Evolutionary conservation across 2,329 filamentous ascomycete species (phyloP), one percentile per base, ranked within the genome.

Genomic region (Aureobasidium sp.): DNA sequence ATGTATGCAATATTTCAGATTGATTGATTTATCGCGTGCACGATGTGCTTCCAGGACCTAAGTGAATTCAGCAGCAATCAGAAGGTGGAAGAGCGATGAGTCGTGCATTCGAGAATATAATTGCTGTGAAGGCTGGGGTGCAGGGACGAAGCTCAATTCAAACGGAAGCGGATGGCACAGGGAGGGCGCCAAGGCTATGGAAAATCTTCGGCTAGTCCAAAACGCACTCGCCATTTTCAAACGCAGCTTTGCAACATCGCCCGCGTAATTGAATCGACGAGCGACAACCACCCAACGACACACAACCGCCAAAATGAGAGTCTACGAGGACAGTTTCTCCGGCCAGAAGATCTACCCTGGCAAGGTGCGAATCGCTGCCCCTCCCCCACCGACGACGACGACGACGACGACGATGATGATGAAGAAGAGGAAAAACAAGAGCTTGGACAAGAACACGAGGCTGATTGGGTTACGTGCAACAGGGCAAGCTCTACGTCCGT

Each of bases 401-500:
- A 48, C 46, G 20, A 29, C 32, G 34, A 29, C 32, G n/a, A 62
- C 13, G 32, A 57, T 39, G 36, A 44, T 20, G 34, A 50, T 9
- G 26, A 47, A 26, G 17, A 34, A 20, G 20, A 20, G 20, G 20
- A 20, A 20, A 20, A 51, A 52, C 5, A 55, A 55, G 50, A 51
- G 59, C 29, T 34, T 44, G 47, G 50, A 57, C n/a, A 52, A 62
- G 42, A 51, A 62, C n/a, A 6, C 23, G 50, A 62, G 57, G 51
- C 64, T 64, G 61, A 66, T 62, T 58, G 44, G 52, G 42, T 46
- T 51, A 57, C 34, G 27, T 39, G 52, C 68, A 75, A 76, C 78
- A 97, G 94, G 94, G 94, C 85, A 97, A 97, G 86, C 89, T 99
- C 84, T 99, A 93, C 85, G 84, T 99, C 86, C 91, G 94, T 82